phyloP scores from a whole-genome alignment of 106 monocot species.

The Agapanthus africanus region DNA sequence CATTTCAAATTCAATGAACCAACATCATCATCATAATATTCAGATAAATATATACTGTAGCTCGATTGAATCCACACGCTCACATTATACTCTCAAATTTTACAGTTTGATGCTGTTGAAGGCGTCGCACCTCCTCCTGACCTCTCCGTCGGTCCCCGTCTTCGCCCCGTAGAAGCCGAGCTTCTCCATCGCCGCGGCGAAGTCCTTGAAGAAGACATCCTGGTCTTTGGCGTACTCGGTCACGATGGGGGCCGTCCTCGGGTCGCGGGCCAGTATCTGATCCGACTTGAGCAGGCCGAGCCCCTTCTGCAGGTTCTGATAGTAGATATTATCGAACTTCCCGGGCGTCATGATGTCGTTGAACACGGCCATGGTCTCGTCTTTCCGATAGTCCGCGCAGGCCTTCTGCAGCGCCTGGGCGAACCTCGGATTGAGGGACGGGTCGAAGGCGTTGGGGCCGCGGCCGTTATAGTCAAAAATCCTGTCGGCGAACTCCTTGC shows the following conservation, averaged over 20 bases:
- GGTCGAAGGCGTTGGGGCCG: constrained; percentile 15
- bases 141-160: constrained; percentile 45
- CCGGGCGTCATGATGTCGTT: constrained; percentile 33
- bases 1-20: too few species aligned
- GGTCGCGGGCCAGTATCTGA: constrained; percentile 19
- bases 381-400: constrained; percentile 23
- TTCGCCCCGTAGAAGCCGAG: constrained; percentile 47
- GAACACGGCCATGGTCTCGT: constrained; percentile 41
- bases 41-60: too few species aligned
- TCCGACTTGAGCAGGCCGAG: constrained; percentile 42
- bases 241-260: constrained; percentile 28
- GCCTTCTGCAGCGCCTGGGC: constrained; percentile 31
- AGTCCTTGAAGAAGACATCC: constrained; percentile 45
- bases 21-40: too few species aligned
- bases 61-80: too few species aligned
- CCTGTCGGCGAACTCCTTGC: constrained; percentile 39
- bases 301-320: constrained; percentile 31
- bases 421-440: constrained; percentile 26
- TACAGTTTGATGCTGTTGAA: constrained; percentile 27
- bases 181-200: constrained; percentile 56
- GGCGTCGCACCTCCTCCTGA: constrained; percentile 51
- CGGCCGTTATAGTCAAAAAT: constrained; percentile 19
- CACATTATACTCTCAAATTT: too few species aligned
- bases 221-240: constrained; percentile 35
- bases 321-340: constrained; percentile 43